Conservation (phyloP, 176 grass and related monocot species). For the Alopecurus myosuroides region DNA sequence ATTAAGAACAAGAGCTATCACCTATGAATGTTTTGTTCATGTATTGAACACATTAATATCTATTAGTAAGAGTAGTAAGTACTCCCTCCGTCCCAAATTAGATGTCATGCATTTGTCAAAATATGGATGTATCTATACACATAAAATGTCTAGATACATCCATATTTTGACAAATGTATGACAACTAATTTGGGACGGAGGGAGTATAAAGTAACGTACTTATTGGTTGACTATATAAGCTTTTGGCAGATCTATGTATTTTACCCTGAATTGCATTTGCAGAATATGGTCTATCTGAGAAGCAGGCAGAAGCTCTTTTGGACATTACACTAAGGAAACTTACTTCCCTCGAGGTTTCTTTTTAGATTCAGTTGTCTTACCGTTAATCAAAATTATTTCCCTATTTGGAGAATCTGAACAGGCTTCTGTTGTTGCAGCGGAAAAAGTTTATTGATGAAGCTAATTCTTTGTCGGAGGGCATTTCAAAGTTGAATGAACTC, state of each 20-base stretch:
- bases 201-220: background rate
- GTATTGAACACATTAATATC: conserved; percentile 1
- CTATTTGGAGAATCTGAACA: background rate
- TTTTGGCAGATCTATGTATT: conserved; percentile 1
- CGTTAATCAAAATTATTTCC: background rate
- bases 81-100: no score
- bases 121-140: no score
- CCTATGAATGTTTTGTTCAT: background rate
- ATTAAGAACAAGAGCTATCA: background rate
- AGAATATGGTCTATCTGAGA: conserved; percentile 79
- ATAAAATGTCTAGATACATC: no score
- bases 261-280: conserved; percentile 31
- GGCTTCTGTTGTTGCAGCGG: conserved; percentile 54
- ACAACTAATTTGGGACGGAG: no score
- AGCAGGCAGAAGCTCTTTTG: conserved; percentile 88
- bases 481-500: conserved; percentile 90
- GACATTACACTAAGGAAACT: conserved; percentile 94
- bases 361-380: background rate
- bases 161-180: no score
- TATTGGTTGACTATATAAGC: background rate
- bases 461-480: conserved; percentile 51
- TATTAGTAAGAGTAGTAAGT: background rate
- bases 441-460: conserved; percentile 95
- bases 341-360: conserved; percentile 81
- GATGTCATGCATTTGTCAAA: no score